Evolutionary conservation across 768 basidiomycete genomes (phyloP), one percentile per base, ranked within the genome.

Genomic region (Dacryopinax primogenitus): DNA sequence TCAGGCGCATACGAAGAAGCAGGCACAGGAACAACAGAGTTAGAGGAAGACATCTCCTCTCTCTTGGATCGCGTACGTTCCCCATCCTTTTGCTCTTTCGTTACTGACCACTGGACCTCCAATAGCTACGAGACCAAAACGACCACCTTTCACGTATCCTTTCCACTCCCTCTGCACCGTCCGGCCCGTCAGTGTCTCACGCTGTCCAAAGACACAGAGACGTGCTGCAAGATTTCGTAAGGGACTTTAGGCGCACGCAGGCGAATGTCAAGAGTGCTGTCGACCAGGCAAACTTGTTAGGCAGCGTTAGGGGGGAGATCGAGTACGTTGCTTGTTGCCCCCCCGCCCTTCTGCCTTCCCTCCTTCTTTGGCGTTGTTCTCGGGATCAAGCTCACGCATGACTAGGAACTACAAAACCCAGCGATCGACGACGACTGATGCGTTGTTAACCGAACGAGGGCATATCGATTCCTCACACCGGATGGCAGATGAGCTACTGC

Each of bases 251-350:
- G 64, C 82, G 95, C 69, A 96, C 93, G 51, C 89, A 92, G 82
- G 93, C 89, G 41, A 63, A 74, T 68, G 84, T 92, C 23, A 83
- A 91, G 70, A 80, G 84, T 65, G 91, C 92, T 0, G 75, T 94
- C 47, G 88, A 94, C 70, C 85, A 92, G 72, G 88, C 86, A 0
- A 95, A 91, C 72, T 77, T 99, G 16, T 81, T 99, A 23, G 86
- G 83, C 47, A 92, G 91, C 7, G 94, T 98, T 2, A 82, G 94
- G 68, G 92, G 94, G 69, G 96, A 99, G 70, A 98, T 98, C 69
- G 92, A 92, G 94, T 95, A 34, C 3, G 34, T 45, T 21, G 39
- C 23, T n/a, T 21, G 9, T 2, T 69, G 1, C 15, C 41, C 36
- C 18, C 13, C 34, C n/a, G 21, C 18, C 18, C 23, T 63, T 28